phyloP scores from a whole-genome alignment of 108 stramenopile genomes.

The Mayamaea pseudoterrestris region DNA sequence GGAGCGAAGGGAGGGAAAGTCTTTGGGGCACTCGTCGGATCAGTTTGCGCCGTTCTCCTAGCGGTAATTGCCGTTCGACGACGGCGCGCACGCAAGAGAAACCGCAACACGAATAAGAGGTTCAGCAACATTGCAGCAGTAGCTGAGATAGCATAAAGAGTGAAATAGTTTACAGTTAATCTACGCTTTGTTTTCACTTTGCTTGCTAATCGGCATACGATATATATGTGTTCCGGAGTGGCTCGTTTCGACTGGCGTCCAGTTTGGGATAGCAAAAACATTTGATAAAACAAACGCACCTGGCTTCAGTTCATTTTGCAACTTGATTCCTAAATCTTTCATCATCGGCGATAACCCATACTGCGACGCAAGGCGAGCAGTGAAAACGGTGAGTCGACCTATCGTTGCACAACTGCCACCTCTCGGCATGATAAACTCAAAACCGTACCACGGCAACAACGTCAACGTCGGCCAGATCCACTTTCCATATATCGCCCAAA shows the following conservation, averaged over 20 bases:
- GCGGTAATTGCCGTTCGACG: neutral
- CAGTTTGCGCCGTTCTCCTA: neutral
- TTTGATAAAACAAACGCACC: constrained; percentile 45
- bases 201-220: constrained; percentile 3
- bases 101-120: neutral
- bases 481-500: constrained; percentile 41
- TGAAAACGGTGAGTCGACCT: neutral
- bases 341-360: constrained; percentile 56
- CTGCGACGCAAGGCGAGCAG: neutral
- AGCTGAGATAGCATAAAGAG: too few species aligned
- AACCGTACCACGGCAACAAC: constrained; percentile 31
- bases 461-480: constrained; percentile 22
- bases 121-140: constrained; percentile 1
- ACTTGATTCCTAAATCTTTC: constrained; percentile 33
- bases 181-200: neutral
- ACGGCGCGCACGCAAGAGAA: neutral
- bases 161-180: too few species aligned
- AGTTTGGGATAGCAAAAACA: constrained; percentile 46
- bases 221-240: constrained; percentile 10
- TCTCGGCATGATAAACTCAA: neutral
- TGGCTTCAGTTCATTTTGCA: constrained; percentile 32
- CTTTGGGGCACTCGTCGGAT: neutral
- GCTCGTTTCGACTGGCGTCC: constrained; percentile 17
- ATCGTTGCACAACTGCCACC: neutral
- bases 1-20: neutral